A percentile compares a stretch with the other conserved stretches of the same genome.
Evolutionary conservation across 768 basidiomycete species (phyloP).

Genomic region (Mycena leptocephala): DNA sequence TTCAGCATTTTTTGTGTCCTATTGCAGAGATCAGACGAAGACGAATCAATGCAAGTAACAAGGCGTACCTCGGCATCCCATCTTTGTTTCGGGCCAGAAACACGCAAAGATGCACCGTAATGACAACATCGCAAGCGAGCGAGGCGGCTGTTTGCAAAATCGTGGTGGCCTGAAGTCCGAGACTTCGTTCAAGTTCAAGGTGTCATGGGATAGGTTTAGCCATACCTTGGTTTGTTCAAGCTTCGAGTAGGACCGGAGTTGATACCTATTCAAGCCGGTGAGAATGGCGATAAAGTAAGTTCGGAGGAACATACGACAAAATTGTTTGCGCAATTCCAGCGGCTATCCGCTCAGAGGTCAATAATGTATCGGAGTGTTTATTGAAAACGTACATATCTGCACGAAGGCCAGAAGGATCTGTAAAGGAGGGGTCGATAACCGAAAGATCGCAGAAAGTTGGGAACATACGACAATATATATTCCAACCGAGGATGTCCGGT

Average conservation of each 20-base stretch:
- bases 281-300: no score
- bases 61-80: constrained; percentile 21
- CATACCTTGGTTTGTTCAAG: constrained; percentile 29
- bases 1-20: constrained; percentile 27
- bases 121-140: constrained; percentile 24
- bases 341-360: not conserved
- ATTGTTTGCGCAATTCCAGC: constrained; percentile 24
- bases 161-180: constrained; percentile 12
- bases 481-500: not conserved
- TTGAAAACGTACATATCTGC: constrained; percentile 16
- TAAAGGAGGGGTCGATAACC: no score
- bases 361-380: not conserved
- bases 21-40: not conserved
- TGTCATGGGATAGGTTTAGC: not conserved
- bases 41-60: no score
- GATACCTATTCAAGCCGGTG: not conserved
- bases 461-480: constrained; percentile 15
- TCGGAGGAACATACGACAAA: not conserved
- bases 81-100: constrained; percentile 16
- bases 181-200: no score
- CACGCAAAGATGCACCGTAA: constrained; percentile 25
- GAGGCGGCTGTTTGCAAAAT: constrained; percentile 30
- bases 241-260: constrained; percentile 15
- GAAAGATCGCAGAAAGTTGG: not conserved
- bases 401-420: constrained; percentile 18